Evolutionary conservation across 176 grass and related monocot genomes (phyloP), one percentile per base, ranked within the genome.

Genomic region (Zea luxurians): DNA sequence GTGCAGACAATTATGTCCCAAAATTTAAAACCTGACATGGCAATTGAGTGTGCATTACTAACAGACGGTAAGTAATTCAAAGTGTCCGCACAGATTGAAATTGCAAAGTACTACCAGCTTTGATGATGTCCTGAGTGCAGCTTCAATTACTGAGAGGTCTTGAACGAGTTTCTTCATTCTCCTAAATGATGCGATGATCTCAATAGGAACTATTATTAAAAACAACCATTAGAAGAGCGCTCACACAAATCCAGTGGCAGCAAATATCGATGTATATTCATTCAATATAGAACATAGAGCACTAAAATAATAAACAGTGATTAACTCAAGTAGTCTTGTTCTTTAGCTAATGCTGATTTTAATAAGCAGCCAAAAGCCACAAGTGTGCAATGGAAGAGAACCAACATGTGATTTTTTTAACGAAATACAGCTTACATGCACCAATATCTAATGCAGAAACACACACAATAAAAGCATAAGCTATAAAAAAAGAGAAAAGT

Each of bases 161-260:
- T 93, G 82, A 69, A 69, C 75, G 35, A 99, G 92, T 85, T 87
- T 99, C 88, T 93, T 99, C 90, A 99, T 96, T 86, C 78, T 99
- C 82, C 92, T 91, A 54, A 99, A 99, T 27, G 92, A 96, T 68
- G 92, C 86, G 8, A 99, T 91, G 60, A 86, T 59, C 82, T 80
- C 68, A 74, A 95, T 73, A 66, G 96, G 90, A 87, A 99, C 96
- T 99, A 87, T 81, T 66, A 81, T 27, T n/a, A 83, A 37, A 55
- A 64, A 48, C 7, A 70, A 0, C 20, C 66, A 87, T 80, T 61
- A 84, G 45, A 70, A 77, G 52, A 73, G 37, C 47, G 7, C 48
- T 65, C 53, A 68, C 15, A 61, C 64, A 70, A 13, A 55, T 58
- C n/a, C 7, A 46, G 40, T 69, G 15, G 37, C 57, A 83, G 35